These are phyloP conservation scores for Rhodotorula sp. DNA, from an alignment of 1,284 basidiomycete species.

Conservation along the genomic window DNA sequence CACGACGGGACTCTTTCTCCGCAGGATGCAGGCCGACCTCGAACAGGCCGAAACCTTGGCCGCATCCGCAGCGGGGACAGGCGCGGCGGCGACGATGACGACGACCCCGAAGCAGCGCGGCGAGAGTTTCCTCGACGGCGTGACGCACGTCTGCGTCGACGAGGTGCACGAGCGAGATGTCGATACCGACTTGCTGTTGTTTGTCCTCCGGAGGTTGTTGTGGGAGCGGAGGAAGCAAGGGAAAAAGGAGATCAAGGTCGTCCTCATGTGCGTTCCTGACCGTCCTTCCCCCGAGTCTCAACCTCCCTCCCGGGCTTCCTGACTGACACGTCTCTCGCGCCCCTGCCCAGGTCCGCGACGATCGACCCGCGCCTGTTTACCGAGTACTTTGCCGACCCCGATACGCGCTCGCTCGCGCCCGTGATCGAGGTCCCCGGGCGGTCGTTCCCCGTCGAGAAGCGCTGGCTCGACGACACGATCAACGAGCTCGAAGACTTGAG, in stretches of 20 bases:
- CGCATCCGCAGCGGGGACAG: too few relatives aligned
- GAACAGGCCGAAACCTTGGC: constrained; percentile 40
- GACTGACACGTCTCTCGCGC: neutral
- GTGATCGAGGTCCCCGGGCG: constrained; percentile 79
- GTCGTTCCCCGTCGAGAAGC: constrained; percentile 79
- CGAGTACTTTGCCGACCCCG: constrained; percentile 71
- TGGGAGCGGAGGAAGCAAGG: constrained; percentile 67
- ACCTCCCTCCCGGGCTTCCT: neutral
- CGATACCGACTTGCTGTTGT: constrained; percentile 87
- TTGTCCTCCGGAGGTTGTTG: constrained; percentile 82
- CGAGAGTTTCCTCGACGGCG: constrained; percentile 64
- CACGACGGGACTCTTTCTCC: constrained; percentile 88
- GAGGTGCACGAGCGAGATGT: constrained; percentile 96
- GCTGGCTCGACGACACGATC: constrained; percentile 78
- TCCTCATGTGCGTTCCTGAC: constrained; percentile 64
- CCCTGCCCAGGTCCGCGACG: constrained; percentile 65
- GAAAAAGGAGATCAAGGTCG: constrained; percentile 75
- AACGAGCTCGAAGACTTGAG: constrained; percentile 53
- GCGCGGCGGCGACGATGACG: neutral
- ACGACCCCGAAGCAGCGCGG: constrained; percentile 40
- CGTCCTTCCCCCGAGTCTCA: neutral
- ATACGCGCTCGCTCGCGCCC: constrained; percentile 61
- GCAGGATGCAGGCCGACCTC: constrained; percentile 77
- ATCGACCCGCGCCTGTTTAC: constrained; percentile 88
- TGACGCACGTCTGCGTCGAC: constrained; percentile 90